Evolutionary conservation across 495 filamentous ascomycete species (phyloP), one percentile per base, ranked within the genome.

Genomic region (Cercophora newfieldiana): DNA sequence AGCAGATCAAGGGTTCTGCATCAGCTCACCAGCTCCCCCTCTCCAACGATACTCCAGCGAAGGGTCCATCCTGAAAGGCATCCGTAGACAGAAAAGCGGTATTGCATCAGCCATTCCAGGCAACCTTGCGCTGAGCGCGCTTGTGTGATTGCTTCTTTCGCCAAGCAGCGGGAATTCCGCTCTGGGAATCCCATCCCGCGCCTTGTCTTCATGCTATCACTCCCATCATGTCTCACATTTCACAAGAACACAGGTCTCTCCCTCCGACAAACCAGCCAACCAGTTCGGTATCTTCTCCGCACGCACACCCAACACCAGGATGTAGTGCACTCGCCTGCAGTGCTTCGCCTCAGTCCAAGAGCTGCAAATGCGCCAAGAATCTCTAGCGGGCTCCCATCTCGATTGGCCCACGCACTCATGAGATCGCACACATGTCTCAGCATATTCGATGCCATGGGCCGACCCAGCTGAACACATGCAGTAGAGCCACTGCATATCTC

Each of bases 391-490:
- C 37, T 44, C 37, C 37, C 37, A 14, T 44, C 37, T 44, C 64
- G 51, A 71, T 71, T 71, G 69, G 63, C 57, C 66, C 54, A 55
- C 51, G 50, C 30, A 25, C 37, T 65, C 26, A 16, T 44, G n/a
- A 22, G n/a, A 21, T 29, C 30, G 49, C 24, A 12, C 54, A 49
- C 37, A 7, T 47, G 64, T 69, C 61, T 69, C 49, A 68, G 61
- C 18, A 28, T 44, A 59, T 63, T 59, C 51, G 29, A 51, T 62
- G 31, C 14, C 58, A 30, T 44, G 19, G 57, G 28, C 66, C 61
- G 50, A 50, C 21, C 67, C 66, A 74, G 69, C 69, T 74, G 69
- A 72, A 57, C 25, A 24, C 22, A 57, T 16, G 55, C 26, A 18
- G 26, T n/a, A 10, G 26, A 29, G 54, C 28, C 19, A 16, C 26